phyloP scores from a whole-genome alignment of 2,329 filamentous ascomycete species.

The Rutstroemia sp. region DNA sequence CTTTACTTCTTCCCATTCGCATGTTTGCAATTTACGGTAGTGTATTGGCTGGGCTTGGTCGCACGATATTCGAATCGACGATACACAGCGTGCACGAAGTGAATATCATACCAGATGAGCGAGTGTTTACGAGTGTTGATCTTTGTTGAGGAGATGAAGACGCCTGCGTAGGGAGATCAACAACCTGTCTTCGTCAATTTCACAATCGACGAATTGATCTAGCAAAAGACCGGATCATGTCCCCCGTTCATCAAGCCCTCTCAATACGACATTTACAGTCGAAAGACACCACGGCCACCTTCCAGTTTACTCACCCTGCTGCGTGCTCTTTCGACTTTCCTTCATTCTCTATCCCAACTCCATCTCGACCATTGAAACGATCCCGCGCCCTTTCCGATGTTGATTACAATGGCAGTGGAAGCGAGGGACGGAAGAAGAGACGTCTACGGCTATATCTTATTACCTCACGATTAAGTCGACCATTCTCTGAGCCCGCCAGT shows the following conservation, averaged over 20 bases:
- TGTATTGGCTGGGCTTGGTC: too few species aligned
- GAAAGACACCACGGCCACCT: constrained; percentile 12
- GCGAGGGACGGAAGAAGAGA: constrained; percentile 51
- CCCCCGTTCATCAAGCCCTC: too few species aligned
- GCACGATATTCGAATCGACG: background rate
- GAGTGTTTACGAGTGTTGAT: constrained; percentile 26
- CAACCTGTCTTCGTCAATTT: too few species aligned
- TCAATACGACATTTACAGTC: too few species aligned
- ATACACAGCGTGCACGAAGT: background rate
- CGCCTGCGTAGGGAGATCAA: background rate
- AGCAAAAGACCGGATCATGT: too few species aligned
- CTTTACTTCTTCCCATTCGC: too few species aligned
- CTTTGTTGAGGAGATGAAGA: constrained; percentile 30
- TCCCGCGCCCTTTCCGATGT: constrained; percentile 30
- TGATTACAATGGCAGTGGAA: constrained; percentile 22
- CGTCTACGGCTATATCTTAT: constrained; percentile 55
- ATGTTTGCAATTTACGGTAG: too few species aligned
- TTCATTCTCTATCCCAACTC: constrained; percentile 14
- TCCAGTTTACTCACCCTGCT: constrained; percentile 7
- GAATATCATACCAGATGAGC: constrained; percentile 21
- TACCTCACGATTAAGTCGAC: constrained; percentile 62
- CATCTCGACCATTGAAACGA: constrained; percentile 25
- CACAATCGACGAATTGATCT: too few species aligned
- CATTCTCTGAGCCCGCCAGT: constrained; percentile 61
- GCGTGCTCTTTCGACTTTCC: background rate